Base-by-base conservation (phyloP, 805 yeast species). In the Wickerhamomyces hampshirensis region DNA sequence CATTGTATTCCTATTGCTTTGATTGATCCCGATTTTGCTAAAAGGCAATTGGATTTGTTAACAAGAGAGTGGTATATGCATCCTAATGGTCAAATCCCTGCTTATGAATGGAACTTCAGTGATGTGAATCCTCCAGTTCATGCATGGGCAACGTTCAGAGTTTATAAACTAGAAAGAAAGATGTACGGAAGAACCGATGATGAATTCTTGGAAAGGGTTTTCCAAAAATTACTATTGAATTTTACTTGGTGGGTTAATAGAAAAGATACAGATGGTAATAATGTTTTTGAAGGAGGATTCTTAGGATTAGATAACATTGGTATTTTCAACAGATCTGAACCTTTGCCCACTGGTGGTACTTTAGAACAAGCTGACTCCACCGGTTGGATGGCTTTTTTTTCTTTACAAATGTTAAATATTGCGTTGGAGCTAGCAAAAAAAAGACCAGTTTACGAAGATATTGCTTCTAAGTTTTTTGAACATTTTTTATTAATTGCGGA, bases 61-160 rank as follows among this genome's bases (percentile, higher is more conserved):
- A 82, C 95, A 21, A 73, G 96, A 55, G 97, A 88, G 62, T 88
- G 96, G 96, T 88, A 88, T 57, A 86, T 87, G 94, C 96, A 91
- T 57, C 96, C 96, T 31, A 88, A 88, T 58, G 97, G 97, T n/a
- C 96, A 89, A 61, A 77, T 87, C 46, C 96, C 97, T 0, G 96
- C 96, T 11, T 88, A 88, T 59, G 97, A 88, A 62, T 88, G 97
- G 97, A 88, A 89, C 58, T 88, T 88, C 53, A 69, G 84, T 43
- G 97, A 88, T 59, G 95, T 89, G n/a, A 88, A 88, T 57, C 97
- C 97, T 1, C 97, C 97, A 0, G 97, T 88, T 24, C 96, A 89
- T 58, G 96, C 96, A 0, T 88, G 96, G 96, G 81, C 96, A 1
- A 80, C 89, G 11, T 88, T 78, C 58, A 72, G 97, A 50, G 84